Evolutionary conservation across 371 early-diverging fungal species (phyloP), one percentile per base, ranked within the genome.

Genomic region (Lichtheimia ornata): DNA sequence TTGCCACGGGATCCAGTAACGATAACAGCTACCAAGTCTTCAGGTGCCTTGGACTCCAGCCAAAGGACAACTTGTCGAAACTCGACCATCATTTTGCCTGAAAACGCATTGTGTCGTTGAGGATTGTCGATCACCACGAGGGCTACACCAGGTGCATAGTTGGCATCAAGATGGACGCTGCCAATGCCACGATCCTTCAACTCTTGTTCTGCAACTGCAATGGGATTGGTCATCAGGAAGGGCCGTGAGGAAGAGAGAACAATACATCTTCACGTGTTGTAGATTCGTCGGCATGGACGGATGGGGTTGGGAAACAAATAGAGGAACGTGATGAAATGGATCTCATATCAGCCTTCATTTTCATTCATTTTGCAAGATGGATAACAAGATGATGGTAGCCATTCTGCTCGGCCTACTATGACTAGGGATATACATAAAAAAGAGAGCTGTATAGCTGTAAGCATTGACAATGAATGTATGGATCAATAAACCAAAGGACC

Each of bases 61-160:
- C 69, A 52, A 50, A 82, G 79, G 9, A 89, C 76, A 18, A 70
- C 64, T 47, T 86, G 77, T 0, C 85, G 71, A 6, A 90, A 70
- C 64, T 90, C 82, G 18, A 76, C 83, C 88, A 90, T 88, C 91
- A 91, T 91, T 49, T 75, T 75, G 11, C 88, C 89, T 1, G 86
- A 83, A n/a, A 90, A 60, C 2, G 90, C 82, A 73, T 90, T 90
- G 50, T 85, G 85, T 24, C 77, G 67, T 15, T 51, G 56, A 7
- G 83, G 81, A 60, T 91, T 88, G 41, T 72, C 54, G 3, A 90
- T 58, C 1, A 71, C 70, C 3, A 88, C 57, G 7, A 79, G 66
- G 0, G 77, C 86, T 24, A 88, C 69, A 1, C 85, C 84, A 7
- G 82, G 73, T 0, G 71, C 56, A 56, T 73, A 75, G 20, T 71